Evolutionary conservation across 2,329 filamentous ascomycete genomes (phyloP).

Genomic region (Colletotrichum graminicola): DNA sequence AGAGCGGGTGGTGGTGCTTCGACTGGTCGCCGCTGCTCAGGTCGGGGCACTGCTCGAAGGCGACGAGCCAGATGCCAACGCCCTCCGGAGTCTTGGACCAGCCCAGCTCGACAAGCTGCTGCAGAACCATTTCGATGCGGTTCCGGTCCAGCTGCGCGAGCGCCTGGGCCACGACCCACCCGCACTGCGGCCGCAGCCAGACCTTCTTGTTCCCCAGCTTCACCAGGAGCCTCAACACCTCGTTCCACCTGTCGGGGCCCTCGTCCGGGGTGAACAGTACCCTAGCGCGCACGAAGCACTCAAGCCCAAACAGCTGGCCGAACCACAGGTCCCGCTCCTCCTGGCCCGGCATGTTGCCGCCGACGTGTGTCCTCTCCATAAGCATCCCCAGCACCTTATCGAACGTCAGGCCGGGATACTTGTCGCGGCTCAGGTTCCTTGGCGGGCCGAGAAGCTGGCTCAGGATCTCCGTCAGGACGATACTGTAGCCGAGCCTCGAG

Average conservation of each 20-base stretch:
- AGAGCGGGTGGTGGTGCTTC: conserved; percentile 84
- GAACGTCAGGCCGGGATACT: conserved; percentile 67
- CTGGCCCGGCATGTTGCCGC: conserved; percentile 70
- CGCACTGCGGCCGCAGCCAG: conserved; percentile 91
- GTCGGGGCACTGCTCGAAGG: conserved; percentile 72
- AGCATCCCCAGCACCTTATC: conserved; percentile 66
- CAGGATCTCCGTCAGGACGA: conserved; percentile 86
- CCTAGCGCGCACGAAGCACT: conserved; percentile 85
- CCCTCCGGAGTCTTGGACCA: conserved; percentile 88
- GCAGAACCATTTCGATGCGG: conserved; percentile 66
- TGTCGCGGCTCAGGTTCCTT: conserved; percentile 55
- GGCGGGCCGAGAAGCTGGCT: conserved; percentile 74
- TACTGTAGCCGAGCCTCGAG: conserved; percentile 87
- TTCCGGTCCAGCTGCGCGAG: conserved; percentile 68
- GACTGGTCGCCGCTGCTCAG: conserved; percentile 64
- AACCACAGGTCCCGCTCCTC: conserved; percentile 89
- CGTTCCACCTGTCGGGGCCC: conserved; percentile 70
- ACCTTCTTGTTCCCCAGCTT: conserved; percentile 83
- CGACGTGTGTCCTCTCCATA: conserved; percentile 66
- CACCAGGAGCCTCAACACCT: conserved; percentile 79
- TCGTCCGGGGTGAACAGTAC: conserved; percentile 68
- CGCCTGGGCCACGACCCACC: conserved; percentile 82
- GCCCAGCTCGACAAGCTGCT: conserved; percentile 74
- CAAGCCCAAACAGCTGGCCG: conserved; percentile 87
- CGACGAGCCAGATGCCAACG: conserved; percentile 86